Base-by-base conservation (phyloP, 2,329 filamentous ascomycete genomes). In the Passalora sequoiae region DNA sequence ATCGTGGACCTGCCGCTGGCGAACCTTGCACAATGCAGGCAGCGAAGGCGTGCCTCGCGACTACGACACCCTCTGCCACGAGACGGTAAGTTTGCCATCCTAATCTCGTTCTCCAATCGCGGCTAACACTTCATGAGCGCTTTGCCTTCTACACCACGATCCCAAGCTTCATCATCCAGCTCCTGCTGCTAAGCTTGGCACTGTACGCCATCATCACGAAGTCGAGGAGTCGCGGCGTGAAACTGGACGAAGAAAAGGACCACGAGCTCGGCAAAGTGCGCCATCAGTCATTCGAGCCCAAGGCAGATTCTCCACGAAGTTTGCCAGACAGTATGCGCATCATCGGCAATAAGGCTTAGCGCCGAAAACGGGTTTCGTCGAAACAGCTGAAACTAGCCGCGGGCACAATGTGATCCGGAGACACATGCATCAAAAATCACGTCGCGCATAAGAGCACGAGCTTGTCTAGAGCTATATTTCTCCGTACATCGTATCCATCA, bases 91-190 rank as follows among this genome's bases (percentile, higher is more conserved):
- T 58, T 10, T 29, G 10, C n/a, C 9, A n/a, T n/a, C n/a, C n/a
- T n/a, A n/a, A n/a, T 8, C 29, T 36, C 41, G 36, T 20, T 20
- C 22, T 6, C 12, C 24, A 20, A 37, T 29, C 17, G 35, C 30
- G 19, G 15, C 13, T 33, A 4, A 9, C 13, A n/a, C 30, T 19
- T 19, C 4, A 33, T 19, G 45, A 68, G 64, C 64, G 63, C 50
- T 72, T 73, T 56, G 66, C 69, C 10, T 63, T 68, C 31, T 71
- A 67, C 50, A 65, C 66, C 16, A 67, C 66, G 1, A 62, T 72
- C 16, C 59, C 65, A 0, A 55, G 67, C 13, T 67, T 71, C 46
- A 38, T 71, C 31, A 35, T 71, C 32, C 61, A 72, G 30, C 46
- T 63, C 38, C 28, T 55, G 1, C 47, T 63, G 6, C 48, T 62